Evolutionary conservation across 1,284 basidiomycete species (phyloP), one percentile per base, ranked within the genome.

Genomic region (Papiliotrema terrestris): DNA sequence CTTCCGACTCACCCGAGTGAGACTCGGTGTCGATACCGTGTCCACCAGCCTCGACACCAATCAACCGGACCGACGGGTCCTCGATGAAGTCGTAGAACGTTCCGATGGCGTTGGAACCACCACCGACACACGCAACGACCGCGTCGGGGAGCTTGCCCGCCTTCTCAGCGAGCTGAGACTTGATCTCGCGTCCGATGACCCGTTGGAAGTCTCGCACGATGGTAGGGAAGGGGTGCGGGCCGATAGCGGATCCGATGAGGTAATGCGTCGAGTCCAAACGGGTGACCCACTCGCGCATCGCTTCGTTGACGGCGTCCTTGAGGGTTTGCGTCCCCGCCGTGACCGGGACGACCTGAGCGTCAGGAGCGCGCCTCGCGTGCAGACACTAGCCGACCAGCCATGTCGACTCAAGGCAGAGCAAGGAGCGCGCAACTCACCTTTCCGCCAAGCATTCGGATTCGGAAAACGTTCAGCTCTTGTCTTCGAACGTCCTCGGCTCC

Each of bases 171-270:
- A 98, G 73, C 77, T 98, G 96, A 49, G 80, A 78, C 78, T 94
- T 97, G 80, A 98, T 95, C 78, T 99, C 96, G 69, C 87, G 82
- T 3, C 95, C 89, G 63, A 99, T 98, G 49, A 98, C 84, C 62
- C 88, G 86, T 77, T 98, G 96, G 84, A 96, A 98, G 78, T 99
- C 96, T 53, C 95, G 87, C 45, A 99, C 95, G 58, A 99, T 91
- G 35, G 94, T 97, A 1, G 96, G 96, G 85, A 98, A 98, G 1
- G 96, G 96, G 75, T 98, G 95, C 17, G 96, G 96, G 8, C 96
- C 96, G 64, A 98, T 97, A 35, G 88, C 92, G 20, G 93, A 97
- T 39, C 96, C 96, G 62, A 98, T 91, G 61, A 97, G 84, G 80
- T 98, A 99, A 79, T 98, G 93, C 1, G 95, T 98, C 19, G 80